These are phyloP conservation scores for Pestalotiopsis sp. DNA, from an alignment of 2,329 filamentous ascomycete species.

Conservation along the genomic window DNA sequence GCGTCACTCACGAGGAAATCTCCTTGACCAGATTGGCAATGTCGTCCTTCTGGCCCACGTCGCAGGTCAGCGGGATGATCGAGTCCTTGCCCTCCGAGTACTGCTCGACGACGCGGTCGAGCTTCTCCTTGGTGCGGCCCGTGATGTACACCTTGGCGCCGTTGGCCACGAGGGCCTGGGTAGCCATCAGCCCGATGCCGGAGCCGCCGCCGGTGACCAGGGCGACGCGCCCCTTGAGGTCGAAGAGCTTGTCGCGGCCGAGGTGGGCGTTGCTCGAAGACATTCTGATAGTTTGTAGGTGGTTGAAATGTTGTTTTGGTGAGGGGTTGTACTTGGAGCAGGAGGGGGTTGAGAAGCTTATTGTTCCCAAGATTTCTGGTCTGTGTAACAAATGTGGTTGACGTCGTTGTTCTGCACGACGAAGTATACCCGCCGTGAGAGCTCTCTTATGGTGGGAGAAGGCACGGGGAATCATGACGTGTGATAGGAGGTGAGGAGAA, in stretches of 20 bases:
- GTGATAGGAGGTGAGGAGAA: not conserved
- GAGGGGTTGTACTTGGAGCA: not conserved
- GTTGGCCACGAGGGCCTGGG: slow-evolving; percentile 67
- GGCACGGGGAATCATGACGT: slow-evolving; percentile 9
- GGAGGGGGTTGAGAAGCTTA: not conserved
- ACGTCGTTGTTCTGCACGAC: not conserved
- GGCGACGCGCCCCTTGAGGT: slow-evolving; percentile 45
- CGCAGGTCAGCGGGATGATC: slow-evolving; percentile 62
- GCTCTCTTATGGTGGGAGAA: slow-evolving; percentile 5
- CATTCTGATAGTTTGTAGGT: slow-evolving; percentile 23
- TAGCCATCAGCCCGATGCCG: slow-evolving; percentile 71
- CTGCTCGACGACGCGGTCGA: slow-evolving; percentile 60
- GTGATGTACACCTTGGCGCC: slow-evolving; percentile 73
- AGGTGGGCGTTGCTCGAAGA: slow-evolving; percentile 33
- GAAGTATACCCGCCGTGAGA: not conserved
- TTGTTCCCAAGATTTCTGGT: not conserved
- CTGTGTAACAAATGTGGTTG: not conserved
- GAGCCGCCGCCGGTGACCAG: slow-evolving; percentile 56
- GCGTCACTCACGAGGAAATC: slow-evolving; percentile 39
- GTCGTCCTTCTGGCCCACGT: slow-evolving; percentile 65
- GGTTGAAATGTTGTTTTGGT: not conserved
- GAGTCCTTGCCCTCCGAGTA: slow-evolving; percentile 56
- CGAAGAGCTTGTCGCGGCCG: slow-evolving; percentile 40
- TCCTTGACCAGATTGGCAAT: slow-evolving; percentile 60
- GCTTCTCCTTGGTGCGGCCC: slow-evolving; percentile 64